A percentile compares a stretch with the other conserved stretches of the same genome.
Evolutionary conservation across 768 basidiomycete species (phyloP).

Genomic region (Sarcodon sp.): DNA sequence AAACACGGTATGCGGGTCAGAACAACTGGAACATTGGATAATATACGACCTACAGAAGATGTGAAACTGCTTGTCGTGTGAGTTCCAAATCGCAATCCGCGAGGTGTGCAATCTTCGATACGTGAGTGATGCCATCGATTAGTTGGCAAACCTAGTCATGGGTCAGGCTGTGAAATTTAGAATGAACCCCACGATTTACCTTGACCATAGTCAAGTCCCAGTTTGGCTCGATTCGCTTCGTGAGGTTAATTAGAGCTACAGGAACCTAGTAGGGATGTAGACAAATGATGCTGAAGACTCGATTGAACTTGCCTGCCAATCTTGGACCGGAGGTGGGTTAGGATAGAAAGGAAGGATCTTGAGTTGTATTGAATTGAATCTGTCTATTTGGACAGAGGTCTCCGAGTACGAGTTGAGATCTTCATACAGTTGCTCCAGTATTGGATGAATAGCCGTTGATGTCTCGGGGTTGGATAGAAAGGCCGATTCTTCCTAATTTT

Average conservation of each 20-base stretch:
- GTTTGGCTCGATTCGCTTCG: slow-evolving; percentile 72
- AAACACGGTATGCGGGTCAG: too few relatives aligned
- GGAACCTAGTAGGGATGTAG: slow-evolving; percentile 38
- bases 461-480: slow-evolving; percentile 72
- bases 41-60: slow-evolving; percentile 59
- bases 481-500: slow-evolving; percentile 65
- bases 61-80: slow-evolving; percentile 78
- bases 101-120: slow-evolving; percentile 81
- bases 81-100: slow-evolving; percentile 81
- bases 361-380: slow-evolving; percentile 88
- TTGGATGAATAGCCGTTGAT: slow-evolving; percentile 57
- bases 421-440: slow-evolving; percentile 93
- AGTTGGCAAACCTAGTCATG: slow-evolving; percentile 49
- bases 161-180: neutral
- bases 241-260: slow-evolving; percentile 73
- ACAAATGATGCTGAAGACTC: neutral
- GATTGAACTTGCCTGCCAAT: slow-evolving; percentile 51
- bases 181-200: slow-evolving; percentile 24
- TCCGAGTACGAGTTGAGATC: slow-evolving; percentile 97
- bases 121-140: slow-evolving; percentile 88
- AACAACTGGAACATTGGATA: neutral
- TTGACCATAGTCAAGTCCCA: slow-evolving; percentile 96
- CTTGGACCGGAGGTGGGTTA: slow-evolving; percentile 78
- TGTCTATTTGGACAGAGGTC: slow-evolving; percentile 83
- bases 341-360: slow-evolving; percentile 96